Evolutionary conservation across 805 yeast genomes (phyloP).

Genomic region (Blastobotrys peoriensis): DNA sequence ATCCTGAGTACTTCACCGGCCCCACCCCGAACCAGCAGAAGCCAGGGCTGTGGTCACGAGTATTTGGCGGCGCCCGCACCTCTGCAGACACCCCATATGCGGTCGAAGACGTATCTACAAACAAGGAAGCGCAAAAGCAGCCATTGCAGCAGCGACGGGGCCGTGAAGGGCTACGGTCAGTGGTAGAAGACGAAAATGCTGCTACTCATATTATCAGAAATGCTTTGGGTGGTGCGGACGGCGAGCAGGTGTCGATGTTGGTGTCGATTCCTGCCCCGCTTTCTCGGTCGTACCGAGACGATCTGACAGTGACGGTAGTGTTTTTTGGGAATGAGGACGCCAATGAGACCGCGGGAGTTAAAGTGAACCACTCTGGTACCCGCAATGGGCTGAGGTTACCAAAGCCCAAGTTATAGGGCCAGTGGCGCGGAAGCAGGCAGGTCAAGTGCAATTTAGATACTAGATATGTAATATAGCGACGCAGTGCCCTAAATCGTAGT

Average conservation of each 20-base stretch:
- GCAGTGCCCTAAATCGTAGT: no score
- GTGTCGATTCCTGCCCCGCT: conserved; percentile 88
- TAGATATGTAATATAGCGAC: no score
- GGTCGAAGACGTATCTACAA: conserved; percentile 36
- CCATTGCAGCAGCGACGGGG: conserved; percentile 51
- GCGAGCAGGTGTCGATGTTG: conserved; percentile 81
- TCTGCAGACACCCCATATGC: conserved; percentile 9
- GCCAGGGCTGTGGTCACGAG: conserved; percentile 11
- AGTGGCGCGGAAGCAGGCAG: no score
- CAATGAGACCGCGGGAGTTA: conserved; percentile 24
- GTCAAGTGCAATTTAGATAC: background rate
- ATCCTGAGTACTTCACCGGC: conserved; percentile 22
- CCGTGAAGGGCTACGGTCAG: conserved; percentile 18
- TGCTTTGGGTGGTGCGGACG: conserved; percentile 84
- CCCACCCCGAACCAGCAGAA: conserved; percentile 1
- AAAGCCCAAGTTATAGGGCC: conserved; percentile 19
- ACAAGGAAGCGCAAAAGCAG: conserved; percentile 54
- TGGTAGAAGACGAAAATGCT: conserved; percentile 75
- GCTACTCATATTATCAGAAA: conserved; percentile 91
- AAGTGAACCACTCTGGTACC: conserved; percentile 28
- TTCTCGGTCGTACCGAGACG: conserved; percentile 90
- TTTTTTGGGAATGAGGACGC: conserved; percentile 59
- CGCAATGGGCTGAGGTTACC: conserved; percentile 5
- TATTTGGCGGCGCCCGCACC: conserved; percentile 8
- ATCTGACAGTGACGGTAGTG: conserved; percentile 90